Conservation (phyloP, 768 basidiomycete genomes). For the Naganishia antarctica region DNA sequence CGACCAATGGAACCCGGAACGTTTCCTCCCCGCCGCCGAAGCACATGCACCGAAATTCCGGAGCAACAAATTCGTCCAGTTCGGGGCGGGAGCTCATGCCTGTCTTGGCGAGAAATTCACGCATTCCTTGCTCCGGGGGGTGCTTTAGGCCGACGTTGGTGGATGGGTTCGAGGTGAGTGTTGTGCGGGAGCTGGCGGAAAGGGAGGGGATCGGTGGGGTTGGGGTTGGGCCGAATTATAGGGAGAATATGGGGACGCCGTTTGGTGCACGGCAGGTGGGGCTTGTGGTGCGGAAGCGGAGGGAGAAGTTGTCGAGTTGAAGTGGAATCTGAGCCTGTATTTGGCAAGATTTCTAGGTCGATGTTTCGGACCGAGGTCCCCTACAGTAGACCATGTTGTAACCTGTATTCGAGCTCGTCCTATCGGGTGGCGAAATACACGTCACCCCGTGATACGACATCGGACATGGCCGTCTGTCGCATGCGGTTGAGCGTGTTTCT, state of each 20-base stretch:
- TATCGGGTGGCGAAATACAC: too few relatives aligned
- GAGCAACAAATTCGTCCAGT: constrained; percentile 9
- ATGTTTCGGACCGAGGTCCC: too few relatives aligned
- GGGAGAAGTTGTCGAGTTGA: background rate
- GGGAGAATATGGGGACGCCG: constrained; percentile 13
- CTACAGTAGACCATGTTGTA: too few relatives aligned
- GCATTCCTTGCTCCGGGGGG: constrained; percentile 6
- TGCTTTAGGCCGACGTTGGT: constrained; percentile 1
- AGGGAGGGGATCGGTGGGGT: constrained; percentile 15
- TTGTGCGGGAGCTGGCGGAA: background rate
- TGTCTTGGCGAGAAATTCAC: constrained; percentile 15
- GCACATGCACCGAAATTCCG: background rate
- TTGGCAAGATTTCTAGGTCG: too few relatives aligned
- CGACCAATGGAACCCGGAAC: background rate
- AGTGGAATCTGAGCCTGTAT: too few relatives aligned
- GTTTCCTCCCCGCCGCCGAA: background rate
- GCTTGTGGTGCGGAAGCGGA: background rate
- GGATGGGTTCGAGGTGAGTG: background rate
- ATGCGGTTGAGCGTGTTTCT: background rate
- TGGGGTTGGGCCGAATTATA: constrained; percentile 6
- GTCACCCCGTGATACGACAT: too few relatives aligned
- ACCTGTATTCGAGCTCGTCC: too few relatives aligned
- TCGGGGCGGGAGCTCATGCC: constrained; percentile 1
- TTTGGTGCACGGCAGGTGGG: background rate
- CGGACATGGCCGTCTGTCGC: too few relatives aligned